These are phyloP conservation scores for Emergomyces pasteurianus DNA, from an alignment of 2,329 filamentous ascomycete genomes.

Conservation along the genomic window DNA sequence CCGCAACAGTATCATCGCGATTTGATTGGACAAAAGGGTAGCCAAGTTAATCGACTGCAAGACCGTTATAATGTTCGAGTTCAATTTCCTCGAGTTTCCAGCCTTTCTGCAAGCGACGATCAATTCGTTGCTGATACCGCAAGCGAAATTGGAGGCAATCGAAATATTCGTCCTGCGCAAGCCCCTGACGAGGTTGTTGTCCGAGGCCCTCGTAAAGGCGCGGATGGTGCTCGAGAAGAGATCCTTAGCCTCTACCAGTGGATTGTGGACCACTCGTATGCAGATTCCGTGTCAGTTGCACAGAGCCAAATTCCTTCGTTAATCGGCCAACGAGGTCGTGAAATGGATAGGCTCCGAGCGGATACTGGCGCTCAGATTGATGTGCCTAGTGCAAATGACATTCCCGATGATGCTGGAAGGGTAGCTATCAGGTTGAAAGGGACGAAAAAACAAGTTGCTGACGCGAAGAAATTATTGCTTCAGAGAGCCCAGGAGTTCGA, in stretches of 20 bases:
- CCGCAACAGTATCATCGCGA: conserved; percentile 90
- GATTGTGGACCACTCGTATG: conserved; percentile 74
- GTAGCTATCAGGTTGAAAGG: conserved; percentile 89
- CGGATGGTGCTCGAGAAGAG: conserved; percentile 84
- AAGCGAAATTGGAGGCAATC: conserved; percentile 50
- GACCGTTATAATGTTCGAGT: conserved; percentile 88
- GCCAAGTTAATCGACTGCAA: conserved; percentile 83
- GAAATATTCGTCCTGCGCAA: conserved; percentile 57
- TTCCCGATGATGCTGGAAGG: conserved; percentile 49
- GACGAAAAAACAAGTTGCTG: conserved; percentile 78
- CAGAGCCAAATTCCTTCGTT: conserved; percentile 88
- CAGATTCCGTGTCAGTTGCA: conserved; percentile 68
- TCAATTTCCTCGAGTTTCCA: conserved; percentile 69
- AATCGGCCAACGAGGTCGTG: conserved; percentile 80
- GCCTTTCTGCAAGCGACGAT: conserved; percentile 47
- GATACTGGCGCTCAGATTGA: conserved; percentile 82
- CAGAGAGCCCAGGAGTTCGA: conserved; percentile 82
- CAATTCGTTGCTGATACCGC: conserved; percentile 55
- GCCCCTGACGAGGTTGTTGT: conserved; percentile 79
- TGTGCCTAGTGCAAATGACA: conserved; percentile 69
- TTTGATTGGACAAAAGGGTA: conserved; percentile 78
- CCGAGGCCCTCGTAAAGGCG: conserved; percentile 83
- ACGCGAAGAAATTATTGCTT: conserved; percentile 80
- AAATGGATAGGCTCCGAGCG: conserved; percentile 80
- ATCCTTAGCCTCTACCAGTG: conserved; percentile 81